phyloP scores from a whole-genome alignment of 2,329 filamentous ascomycete species.

The Myriangium duriaei region DNA sequence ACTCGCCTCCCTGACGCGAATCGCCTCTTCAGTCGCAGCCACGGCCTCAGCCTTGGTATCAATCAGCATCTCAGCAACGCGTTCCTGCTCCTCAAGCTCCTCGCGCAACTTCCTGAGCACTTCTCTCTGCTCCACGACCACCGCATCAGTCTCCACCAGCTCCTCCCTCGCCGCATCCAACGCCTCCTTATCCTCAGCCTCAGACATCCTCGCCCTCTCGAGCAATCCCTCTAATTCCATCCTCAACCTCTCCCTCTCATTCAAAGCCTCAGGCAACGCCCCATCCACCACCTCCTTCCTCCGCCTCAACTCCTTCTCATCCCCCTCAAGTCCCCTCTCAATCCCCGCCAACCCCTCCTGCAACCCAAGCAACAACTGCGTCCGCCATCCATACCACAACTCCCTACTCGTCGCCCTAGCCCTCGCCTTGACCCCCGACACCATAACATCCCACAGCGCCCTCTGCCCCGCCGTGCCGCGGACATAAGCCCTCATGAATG shows the following conservation, averaged over 20 bases:
- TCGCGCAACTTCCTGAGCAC: conserved; percentile 54
- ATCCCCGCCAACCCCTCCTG: conserved; percentile 70
- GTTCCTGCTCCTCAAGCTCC: conserved; percentile 55
- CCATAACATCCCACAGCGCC: conserved; percentile 83
- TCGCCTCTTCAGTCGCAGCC: conserved; percentile 67
- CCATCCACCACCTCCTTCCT: conserved; percentile 57
- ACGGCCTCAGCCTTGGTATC: conserved; percentile 57
- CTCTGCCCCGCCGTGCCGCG: conserved; percentile 73
- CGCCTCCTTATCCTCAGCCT: conserved; percentile 69
- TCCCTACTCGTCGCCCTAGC: conserved; percentile 83
- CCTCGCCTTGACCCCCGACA: conserved; percentile 93
- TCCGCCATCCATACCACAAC: conserved; percentile 97
- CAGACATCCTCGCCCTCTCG: conserved; percentile 59
- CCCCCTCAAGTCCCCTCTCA: conserved; percentile 60
- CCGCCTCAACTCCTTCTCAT: conserved; percentile 53
- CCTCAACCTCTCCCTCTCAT: conserved; percentile 49
- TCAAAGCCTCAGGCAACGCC: conserved; percentile 52
- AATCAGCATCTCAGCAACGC: conserved; percentile 48
- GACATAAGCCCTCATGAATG: conserved; percentile 84
- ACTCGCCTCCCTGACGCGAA: conserved; percentile 74
- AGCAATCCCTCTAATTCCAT: conserved; percentile 56
- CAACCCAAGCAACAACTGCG: conserved; percentile 71
- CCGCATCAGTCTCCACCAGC: conserved; percentile 50
- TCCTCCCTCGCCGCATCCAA: conserved; percentile 60
- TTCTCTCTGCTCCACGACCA: conserved; percentile 56